A percentile compares a stretch with the other conserved stretches of the same genome.
phyloP scores from a whole-genome alignment of 2,329 filamentous ascomycete genomes.

The Elsinoe perseae region DNA sequence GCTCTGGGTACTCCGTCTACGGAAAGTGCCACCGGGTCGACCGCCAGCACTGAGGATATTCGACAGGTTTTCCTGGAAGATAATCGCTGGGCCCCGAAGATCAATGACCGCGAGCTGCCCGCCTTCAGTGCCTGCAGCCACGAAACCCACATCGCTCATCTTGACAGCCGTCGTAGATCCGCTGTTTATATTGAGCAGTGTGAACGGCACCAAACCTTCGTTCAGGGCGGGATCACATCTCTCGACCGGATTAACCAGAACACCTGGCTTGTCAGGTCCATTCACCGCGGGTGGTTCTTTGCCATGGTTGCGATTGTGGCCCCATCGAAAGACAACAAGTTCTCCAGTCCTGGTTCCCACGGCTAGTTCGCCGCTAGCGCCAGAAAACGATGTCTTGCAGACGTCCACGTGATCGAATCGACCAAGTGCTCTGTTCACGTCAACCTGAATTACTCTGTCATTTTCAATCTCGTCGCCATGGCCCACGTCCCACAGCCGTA shows the following conservation, averaged over 20 bases:
- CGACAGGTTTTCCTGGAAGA: constrained; percentile 63
- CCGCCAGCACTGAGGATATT: constrained; percentile 60
- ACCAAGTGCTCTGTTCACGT: constrained; percentile 73
- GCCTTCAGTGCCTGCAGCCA: constrained; percentile 75
- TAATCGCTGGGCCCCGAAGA: constrained; percentile 75
- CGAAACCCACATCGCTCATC: constrained; percentile 87
- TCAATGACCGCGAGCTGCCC: constrained; percentile 79
- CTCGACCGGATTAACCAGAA: constrained; percentile 64
- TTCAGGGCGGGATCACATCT: constrained; percentile 66
- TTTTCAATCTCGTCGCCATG: constrained; percentile 94
- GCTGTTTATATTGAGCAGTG: constrained; percentile 74
- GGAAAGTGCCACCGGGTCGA: constrained; percentile 69
- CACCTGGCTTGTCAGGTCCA: constrained; percentile 40
- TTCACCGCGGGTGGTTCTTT: constrained; percentile 48
- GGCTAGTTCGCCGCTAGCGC: constrained; percentile 75
- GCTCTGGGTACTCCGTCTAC: constrained; percentile 44
- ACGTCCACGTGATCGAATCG: constrained; percentile 71
- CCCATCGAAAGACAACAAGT: constrained; percentile 79
- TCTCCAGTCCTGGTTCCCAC: constrained; percentile 79
- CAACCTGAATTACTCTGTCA: constrained; percentile 68
- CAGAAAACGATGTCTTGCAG: constrained; percentile 69
- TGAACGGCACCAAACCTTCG: constrained; percentile 72
- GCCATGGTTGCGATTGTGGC: constrained; percentile 65
- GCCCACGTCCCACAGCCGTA: constrained; percentile 89
- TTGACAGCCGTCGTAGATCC: constrained; percentile 72